Percentiles rank a stretch among this genome's conserved stretches.
Evolutionary conservation across 768 basidiomycete species (phyloP).

Genomic region (Amanita rimosa): DNA sequence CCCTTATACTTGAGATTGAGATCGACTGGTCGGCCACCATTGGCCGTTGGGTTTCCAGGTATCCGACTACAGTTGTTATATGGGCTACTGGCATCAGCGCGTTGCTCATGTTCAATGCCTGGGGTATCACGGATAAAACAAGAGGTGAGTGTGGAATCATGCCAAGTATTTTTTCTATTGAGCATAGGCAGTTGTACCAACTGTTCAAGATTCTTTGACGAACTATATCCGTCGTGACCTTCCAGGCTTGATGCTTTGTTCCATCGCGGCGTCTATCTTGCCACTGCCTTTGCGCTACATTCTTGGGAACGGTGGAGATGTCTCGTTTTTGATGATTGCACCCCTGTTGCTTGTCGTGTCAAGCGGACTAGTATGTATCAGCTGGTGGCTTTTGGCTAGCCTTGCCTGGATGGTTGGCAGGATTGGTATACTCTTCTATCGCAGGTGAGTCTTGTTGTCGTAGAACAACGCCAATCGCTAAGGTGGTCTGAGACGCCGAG

Average conservation of each 20-base stretch:
- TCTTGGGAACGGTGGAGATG: constrained; percentile 48
- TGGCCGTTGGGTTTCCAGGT: constrained; percentile 63
- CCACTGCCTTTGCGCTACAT: constrained; percentile 45
- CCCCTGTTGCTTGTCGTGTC: constrained; percentile 45
- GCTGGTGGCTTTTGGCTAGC: constrained; percentile 40
- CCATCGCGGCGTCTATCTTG: constrained; percentile 36
- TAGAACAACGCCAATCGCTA: not conserved
- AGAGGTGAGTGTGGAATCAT: constrained; percentile 14
- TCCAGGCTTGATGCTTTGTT: constrained; percentile 29
- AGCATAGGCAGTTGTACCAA: constrained; percentile 30
- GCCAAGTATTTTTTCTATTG: not conserved
- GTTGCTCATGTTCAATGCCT: constrained; percentile 42
- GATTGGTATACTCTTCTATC: constrained; percentile 17
- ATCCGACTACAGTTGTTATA: constrained; percentile 55
- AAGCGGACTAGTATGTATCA: constrained; percentile 52
- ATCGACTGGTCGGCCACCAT: constrained; percentile 65
- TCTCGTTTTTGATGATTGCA: constrained; percentile 38
- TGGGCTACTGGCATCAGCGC: constrained; percentile 71
- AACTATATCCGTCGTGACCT: constrained; percentile 27
- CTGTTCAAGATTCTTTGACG: constrained; percentile 35
- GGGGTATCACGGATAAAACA: constrained; percentile 23
- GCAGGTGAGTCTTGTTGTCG: constrained; percentile 21
- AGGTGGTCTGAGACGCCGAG: constrained; percentile 17
- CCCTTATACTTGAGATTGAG: constrained; percentile 33
- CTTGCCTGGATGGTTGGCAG: constrained; percentile 37